Conservation (phyloP, 2,329 filamentous ascomycete species). For the Calonectria hongkongensis region DNA sequence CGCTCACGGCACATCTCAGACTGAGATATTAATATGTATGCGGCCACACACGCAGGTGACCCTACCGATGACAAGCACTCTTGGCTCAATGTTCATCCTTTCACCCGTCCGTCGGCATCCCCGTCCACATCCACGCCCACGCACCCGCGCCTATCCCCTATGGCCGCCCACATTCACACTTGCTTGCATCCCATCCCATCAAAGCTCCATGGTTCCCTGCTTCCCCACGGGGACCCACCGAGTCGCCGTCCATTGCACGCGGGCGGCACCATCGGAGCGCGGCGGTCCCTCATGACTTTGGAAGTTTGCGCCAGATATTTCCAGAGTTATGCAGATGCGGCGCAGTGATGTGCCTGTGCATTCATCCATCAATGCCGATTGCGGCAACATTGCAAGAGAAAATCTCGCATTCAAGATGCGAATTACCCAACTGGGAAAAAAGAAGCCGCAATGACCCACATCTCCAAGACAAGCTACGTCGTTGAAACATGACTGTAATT, state of each 20-base stretch:
- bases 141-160: conserved; percentile 22
- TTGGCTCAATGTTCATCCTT: conserved; percentile 34
- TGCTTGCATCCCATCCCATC: conserved; percentile 29
- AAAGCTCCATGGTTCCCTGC: conserved; percentile 18
- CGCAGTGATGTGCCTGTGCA: conserved; percentile 3
- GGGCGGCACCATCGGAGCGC: conserved; percentile 38
- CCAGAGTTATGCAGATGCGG: conserved; percentile 30
- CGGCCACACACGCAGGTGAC: background rate
- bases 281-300: conserved; percentile 29
- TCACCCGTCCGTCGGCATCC: conserved; percentile 28
- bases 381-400: conserved; percentile 20
- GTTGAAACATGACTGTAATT: background rate
- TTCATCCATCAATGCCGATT: conserved; percentile 18
- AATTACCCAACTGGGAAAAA: conserved; percentile 6
- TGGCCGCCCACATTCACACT: background rate
- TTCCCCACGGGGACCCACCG: conserved; percentile 37
- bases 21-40: conserved; percentile 6
- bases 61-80: conserved; percentile 6
- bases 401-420: conserved; percentile 24
- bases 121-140: background rate
- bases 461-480: background rate
- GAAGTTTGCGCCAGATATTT: conserved; percentile 5
- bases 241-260: conserved; percentile 28
- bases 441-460: background rate
- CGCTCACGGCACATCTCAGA: background rate